Evolutionary conservation across 805 yeast species (phyloP).

Genomic region (Saturnispora serradocipensis): DNA sequence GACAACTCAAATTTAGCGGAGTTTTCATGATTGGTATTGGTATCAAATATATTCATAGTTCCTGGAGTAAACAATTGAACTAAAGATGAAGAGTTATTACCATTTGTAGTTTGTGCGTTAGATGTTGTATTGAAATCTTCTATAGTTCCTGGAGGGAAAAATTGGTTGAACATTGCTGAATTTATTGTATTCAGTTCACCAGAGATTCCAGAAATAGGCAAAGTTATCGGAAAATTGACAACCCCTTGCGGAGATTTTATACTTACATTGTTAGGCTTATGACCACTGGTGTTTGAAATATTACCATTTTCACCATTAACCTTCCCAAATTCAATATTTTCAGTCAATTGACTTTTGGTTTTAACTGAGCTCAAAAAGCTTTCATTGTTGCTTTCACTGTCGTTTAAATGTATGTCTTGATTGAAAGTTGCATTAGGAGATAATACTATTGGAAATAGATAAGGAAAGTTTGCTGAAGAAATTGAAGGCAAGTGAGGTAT

Average conservation of each 20-base stretch:
- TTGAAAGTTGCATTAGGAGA: slow-evolving; percentile 1
- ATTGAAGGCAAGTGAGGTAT: slow-evolving; percentile 7
- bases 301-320: not conserved
- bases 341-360: not conserved
- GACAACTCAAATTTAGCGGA: slow-evolving; percentile 7
- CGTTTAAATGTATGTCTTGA: slow-evolving; percentile 5
- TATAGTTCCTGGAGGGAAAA: not conserved
- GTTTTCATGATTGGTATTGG: not conserved
- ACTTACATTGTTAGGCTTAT: not conserved
- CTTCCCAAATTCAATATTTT: not conserved
- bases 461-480: slow-evolving; percentile 1
- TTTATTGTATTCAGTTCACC: slow-evolving; percentile 2
- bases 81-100: not conserved
- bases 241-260: not conserved
- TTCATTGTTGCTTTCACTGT: not conserved
- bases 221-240: not conserved
- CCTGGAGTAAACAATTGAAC: slow-evolving; percentile 11
- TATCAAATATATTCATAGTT: slow-evolving; percentile 2
- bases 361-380: not conserved
- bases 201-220: slow-evolving; percentile 1
- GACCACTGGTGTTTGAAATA: not conserved
- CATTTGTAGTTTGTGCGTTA: slow-evolving; percentile 4
- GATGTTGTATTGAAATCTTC: slow-evolving; percentile 2
- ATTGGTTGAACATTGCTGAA: slow-evolving; percentile 2
- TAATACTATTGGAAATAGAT: slow-evolving; percentile 1